These are phyloP conservation scores for Arthrocladium fulminans DNA, from an alignment of 2,329 filamentous ascomycete genomes.

Conservation along the genomic window DNA sequence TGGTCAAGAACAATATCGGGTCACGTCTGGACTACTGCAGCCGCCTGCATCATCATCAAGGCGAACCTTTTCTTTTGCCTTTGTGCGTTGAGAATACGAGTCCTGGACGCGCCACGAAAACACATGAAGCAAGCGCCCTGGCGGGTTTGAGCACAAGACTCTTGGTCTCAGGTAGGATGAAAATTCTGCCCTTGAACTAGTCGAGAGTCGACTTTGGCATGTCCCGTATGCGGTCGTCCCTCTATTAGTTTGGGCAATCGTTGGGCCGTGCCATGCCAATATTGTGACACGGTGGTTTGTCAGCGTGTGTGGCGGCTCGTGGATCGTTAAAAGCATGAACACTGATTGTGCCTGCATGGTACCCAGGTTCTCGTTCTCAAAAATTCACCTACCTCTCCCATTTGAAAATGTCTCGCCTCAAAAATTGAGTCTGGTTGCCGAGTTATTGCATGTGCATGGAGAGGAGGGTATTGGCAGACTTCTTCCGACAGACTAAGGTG, in stretches of 20 bases:
- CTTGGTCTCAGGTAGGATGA: neutral
- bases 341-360: neutral
- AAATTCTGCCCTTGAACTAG: neutral
- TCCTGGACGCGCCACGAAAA: neutral
- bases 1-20: slow-evolving; percentile 6
- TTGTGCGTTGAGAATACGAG: neutral
- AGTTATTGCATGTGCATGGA: no score
- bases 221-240: neutral
- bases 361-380: neutral
- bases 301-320: neutral
- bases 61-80: neutral
- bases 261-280: no score
- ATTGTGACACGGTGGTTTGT: neutral
- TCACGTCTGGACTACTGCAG: neutral
- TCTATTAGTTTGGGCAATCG: neutral
- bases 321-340: neutral
- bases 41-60: neutral
- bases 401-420: no score
- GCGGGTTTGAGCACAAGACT: slow-evolving; percentile 2
- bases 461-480: no score
- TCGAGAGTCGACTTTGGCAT: neutral
- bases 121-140: neutral
- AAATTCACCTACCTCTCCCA: neutral
- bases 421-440: no score
- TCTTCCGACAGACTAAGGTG: no score